Base-by-base conservation (phyloP, 129 eudicot species). In the Flaveria robusta region DNA sequence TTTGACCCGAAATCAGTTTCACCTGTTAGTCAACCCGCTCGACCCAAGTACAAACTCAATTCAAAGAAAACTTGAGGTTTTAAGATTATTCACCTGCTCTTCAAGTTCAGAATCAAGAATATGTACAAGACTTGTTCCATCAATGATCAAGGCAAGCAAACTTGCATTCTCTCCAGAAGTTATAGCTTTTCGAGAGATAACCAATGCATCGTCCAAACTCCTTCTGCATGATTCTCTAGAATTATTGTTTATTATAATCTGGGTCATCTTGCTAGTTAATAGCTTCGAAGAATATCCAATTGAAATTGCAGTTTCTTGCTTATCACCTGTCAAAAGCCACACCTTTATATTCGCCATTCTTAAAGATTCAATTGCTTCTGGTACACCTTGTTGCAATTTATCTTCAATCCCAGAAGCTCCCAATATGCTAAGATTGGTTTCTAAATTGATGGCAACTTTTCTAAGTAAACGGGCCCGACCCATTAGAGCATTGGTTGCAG, bases 311-410 rank as follows among this genome's bases (percentile, higher is more conserved):
- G 98, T 93, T 88, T 93, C 98, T 87, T 90, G 97, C 85, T 93
- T 93, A 75, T 93, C 98, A 67, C 98, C 98, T 0, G 98, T 93
- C 72, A 93, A 88, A 73, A 93, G 97, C 98, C 98, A 93, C 24
- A 93, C 97, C 65, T 93, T 93, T 31, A 93, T 93, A 52, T 87
- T 88, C 1, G 98, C 96, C 20, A 31, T 81, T 85, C 98, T 82
- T 50, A 93, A 50, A 23, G 96, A 82, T 76, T 93, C 98, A 56
- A 93, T 93, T 14, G 98, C 97, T 78, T 88, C 98, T 7, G 98
- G 98, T 23, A 93, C 98, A 18, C 98, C 98, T 81, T 79, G 79
- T 75, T 93, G 98, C 78, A 93, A 67, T 72, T 91, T 93, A 85
- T 93, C 98, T 78, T 93, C 98, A 45, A 93, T 90, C 10, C 88